Conservation (phyloP, 176 grass and related monocot species). For the Tillandsia leiboldiana region DNA sequence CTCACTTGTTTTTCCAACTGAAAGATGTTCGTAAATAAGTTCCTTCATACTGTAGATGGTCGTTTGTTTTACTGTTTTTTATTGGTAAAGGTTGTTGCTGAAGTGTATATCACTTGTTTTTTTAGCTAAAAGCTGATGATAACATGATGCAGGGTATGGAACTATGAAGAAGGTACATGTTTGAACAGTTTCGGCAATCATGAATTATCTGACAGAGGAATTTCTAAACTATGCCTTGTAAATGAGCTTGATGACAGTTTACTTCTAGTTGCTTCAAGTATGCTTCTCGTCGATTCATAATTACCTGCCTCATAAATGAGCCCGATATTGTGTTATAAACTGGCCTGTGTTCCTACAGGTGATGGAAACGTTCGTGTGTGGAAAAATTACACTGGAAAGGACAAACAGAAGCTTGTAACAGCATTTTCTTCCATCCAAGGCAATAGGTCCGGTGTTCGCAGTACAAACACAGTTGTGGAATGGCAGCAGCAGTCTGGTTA, state of each 20-base stretch:
- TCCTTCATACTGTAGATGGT: not conserved
- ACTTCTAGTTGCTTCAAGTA: slow-evolving; percentile 91
- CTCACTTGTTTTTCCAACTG: slow-evolving; percentile 2
- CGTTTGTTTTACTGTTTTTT: not conserved
- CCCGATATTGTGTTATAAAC: not conserved
- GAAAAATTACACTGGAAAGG: slow-evolving; percentile 69
- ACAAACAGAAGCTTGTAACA: slow-evolving; percentile 80
- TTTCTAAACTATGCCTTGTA: slow-evolving; percentile 77
- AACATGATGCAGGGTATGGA: slow-evolving; percentile 66
- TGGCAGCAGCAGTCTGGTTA: slow-evolving; percentile 97
- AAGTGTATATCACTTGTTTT: slow-evolving; percentile 4
- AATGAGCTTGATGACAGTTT: slow-evolving; percentile 98
- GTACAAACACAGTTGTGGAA: slow-evolving; percentile 50
- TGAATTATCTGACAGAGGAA: slow-evolving; percentile 71
- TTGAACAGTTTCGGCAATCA: slow-evolving; percentile 86
- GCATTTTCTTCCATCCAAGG: slow-evolving; percentile 85
- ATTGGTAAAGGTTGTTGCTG: not conserved
- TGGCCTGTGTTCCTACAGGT: slow-evolving; percentile 36
- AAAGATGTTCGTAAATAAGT: not conserved
- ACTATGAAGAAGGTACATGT: slow-evolving; percentile 59
- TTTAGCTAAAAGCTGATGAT: slow-evolving; percentile 20
- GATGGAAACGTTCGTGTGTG: slow-evolving; percentile 94
- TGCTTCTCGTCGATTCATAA: slow-evolving; percentile 1
- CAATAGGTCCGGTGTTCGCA: slow-evolving; percentile 38
- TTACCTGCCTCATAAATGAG: not conserved